These are phyloP conservation scores for Phyllosticta paracitricarpa DNA, from an alignment of 2,329 filamentous ascomycete species.

Conservation along the genomic window DNA sequence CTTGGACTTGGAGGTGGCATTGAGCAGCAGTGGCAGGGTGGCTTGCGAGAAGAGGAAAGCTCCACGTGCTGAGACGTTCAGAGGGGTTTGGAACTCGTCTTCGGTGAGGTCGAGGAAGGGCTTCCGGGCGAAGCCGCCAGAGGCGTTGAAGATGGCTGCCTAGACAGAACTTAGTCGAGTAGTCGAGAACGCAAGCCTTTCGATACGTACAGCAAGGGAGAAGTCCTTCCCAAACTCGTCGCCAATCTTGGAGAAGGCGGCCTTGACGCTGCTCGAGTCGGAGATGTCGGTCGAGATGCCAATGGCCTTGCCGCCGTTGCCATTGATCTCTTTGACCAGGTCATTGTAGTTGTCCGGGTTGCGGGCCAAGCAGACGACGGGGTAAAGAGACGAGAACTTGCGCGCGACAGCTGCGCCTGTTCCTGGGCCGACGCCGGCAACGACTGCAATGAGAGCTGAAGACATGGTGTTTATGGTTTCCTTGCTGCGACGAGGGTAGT, in stretches of 20 bases:
- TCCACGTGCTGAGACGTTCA: constrained; percentile 43
- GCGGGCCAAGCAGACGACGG: constrained; percentile 66
- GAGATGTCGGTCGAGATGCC: constrained; percentile 60
- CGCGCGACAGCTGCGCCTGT: constrained; percentile 54
- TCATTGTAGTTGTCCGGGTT: constrained; percentile 53
- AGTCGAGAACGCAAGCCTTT: neutral
- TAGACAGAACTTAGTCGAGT: constrained; percentile 8
- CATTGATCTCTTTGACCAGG: constrained; percentile 60
- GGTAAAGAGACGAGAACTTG: constrained; percentile 54
- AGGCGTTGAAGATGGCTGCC: constrained; percentile 64
- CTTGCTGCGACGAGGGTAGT: neutral
- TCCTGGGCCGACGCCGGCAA: constrained; percentile 64
- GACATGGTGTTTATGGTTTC: neutral
- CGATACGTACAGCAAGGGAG: constrained; percentile 21
- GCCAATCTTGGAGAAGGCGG: constrained; percentile 54
- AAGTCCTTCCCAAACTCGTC: constrained; percentile 45
- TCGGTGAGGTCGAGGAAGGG: constrained; percentile 51
- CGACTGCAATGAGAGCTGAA: constrained; percentile 51
- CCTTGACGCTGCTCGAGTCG: constrained; percentile 43
- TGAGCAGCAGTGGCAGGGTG: constrained; percentile 58
- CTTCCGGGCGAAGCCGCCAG: constrained; percentile 48
- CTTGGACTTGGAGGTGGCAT: constrained; percentile 29
- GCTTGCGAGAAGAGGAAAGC: constrained; percentile 69
- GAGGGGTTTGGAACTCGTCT: constrained; percentile 44
- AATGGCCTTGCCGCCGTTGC: constrained; percentile 56